Evolutionary conservation across 73 alveolate genomes (phyloP), one percentile per base, ranked within the genome.

Genomic region (Symbiodinium natans): DNA sequence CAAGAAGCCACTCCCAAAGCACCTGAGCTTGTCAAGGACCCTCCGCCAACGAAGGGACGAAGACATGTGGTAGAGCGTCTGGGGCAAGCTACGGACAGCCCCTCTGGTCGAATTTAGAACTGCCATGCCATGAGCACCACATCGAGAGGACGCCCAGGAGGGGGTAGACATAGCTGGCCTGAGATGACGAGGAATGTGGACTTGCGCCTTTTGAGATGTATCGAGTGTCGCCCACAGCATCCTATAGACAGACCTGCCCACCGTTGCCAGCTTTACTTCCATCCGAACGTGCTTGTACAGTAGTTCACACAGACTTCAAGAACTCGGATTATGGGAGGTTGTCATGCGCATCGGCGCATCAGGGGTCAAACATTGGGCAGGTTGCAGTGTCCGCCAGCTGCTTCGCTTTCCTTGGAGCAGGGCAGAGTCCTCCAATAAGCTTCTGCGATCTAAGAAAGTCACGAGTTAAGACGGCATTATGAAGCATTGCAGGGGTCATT

Each of bases 81-180:
- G n/a, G n/a, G n/a, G n/a, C n/a, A n/a, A n/a, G n/a, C n/a, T n/a
- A n/a, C n/a, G n/a, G n/a, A n/a, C n/a, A n/a, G n/a, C n/a, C n/a
- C n/a, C n/a, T n/a, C n/a, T n/a, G n/a, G n/a, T n/a, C n/a, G n/a
- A 27, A 21, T 52, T 52, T 10, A 27, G 68, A 52, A 52, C 71
- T 10, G 31, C 15, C 71, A 52, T 52, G 71, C 71, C 71, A 52
- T 15, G 71, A 52, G 71, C 71, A 59, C 95, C 95, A 88, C 95
- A 88, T 88, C 3, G 95, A 83, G 27, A 88, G 63, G 73, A 88
- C 95, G 25, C 86, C 95, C 63, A 59, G n/a, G 74, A 88, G 73
- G 42, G 95, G 95, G n/a, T 88, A 88, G 75, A 63, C 43, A 27
- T 88, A 88, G 86, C 59, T 33, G 41, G 71, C 33, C 82, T 31